phyloP scores from a whole-genome alignment of 2,329 filamentous ascomycete species.

The Alternaria incomplexa region DNA sequence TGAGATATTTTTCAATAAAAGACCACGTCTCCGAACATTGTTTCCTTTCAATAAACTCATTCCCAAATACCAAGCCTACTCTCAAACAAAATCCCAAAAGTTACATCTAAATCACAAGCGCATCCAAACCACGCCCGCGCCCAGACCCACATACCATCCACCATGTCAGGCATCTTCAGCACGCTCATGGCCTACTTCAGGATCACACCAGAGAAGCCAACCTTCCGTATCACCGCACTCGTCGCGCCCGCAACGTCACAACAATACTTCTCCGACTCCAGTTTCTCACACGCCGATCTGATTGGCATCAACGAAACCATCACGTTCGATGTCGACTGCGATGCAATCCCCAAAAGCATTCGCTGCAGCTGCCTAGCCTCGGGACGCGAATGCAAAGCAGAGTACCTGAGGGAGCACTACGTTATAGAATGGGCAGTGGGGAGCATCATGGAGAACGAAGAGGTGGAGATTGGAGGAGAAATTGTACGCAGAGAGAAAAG shows the following conservation, averaged over 20 bases:
- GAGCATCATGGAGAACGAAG: not conserved
- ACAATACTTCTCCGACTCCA: not conserved
- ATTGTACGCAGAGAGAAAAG: not conserved
- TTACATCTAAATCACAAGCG: not conserved
- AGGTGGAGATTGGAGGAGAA: not conserved
- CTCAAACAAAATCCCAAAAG: not conserved
- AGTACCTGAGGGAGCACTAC: not conserved
- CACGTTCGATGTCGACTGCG: not conserved
- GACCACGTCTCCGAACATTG: not conserved
- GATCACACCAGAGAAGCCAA: not conserved
- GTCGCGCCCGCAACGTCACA: not conserved
- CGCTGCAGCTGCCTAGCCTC: not conserved
- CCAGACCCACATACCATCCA: not conserved
- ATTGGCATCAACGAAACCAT: not conserved
- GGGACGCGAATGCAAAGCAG: not conserved
- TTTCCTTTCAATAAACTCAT: not conserved
- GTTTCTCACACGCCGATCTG: not conserved
- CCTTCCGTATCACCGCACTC: not conserved
- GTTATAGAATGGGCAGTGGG: not conserved
- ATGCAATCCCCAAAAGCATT: not conserved
- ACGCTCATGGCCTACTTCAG: not conserved
- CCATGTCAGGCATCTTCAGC: not conserved
- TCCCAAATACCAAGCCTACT: not conserved
- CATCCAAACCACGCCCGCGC: not conserved
- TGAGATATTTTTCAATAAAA: too few species aligned